phyloP scores from a whole-genome alignment of 2,329 filamentous ascomycete genomes.

The Beauveria varroae region DNA sequence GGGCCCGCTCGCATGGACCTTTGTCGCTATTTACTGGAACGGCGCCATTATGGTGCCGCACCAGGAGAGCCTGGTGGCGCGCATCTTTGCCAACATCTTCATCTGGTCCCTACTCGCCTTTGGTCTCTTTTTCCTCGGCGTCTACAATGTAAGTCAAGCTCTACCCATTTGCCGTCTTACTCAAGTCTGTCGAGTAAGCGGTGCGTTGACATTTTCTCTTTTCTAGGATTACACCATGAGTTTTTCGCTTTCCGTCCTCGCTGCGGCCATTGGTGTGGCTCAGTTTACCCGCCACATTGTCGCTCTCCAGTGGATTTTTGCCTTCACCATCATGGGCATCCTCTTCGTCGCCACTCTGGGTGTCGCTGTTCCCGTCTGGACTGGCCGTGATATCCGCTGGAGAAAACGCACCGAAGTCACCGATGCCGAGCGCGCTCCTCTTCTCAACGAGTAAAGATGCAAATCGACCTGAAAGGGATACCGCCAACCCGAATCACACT shows the following conservation, averaged over 20 bases:
- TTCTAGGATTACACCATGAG: conserved; percentile 64
- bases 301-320: conserved; percentile 88
- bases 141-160: conserved; percentile 53
- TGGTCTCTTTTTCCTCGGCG: conserved; percentile 66
- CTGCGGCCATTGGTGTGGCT: conserved; percentile 66
- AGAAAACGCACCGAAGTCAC: conserved; percentile 29
- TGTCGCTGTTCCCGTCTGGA: conserved; percentile 56
- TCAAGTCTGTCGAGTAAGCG: neutral
- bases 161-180: no score
- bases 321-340: conserved; percentile 71
- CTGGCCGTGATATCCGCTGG: conserved; percentile 50
- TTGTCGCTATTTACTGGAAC: conserved; percentile 83
- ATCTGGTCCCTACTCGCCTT: conserved; percentile 78
- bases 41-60: conserved; percentile 75
- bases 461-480: neutral
- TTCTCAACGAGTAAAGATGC: conserved; percentile 35
- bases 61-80: conserved; percentile 56
- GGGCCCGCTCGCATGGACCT: conserved; percentile 75
- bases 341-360: conserved; percentile 62
- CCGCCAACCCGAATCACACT: neutral
- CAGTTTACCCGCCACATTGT: conserved; percentile 68
- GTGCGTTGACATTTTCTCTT: neutral
- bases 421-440: conserved; percentile 54
- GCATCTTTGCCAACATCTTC: conserved; percentile 78
- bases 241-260: conserved; percentile 66